Conservation (phyloP, 2,329 filamentous ascomycete species). For the Sporothrix schenckii region DNA sequence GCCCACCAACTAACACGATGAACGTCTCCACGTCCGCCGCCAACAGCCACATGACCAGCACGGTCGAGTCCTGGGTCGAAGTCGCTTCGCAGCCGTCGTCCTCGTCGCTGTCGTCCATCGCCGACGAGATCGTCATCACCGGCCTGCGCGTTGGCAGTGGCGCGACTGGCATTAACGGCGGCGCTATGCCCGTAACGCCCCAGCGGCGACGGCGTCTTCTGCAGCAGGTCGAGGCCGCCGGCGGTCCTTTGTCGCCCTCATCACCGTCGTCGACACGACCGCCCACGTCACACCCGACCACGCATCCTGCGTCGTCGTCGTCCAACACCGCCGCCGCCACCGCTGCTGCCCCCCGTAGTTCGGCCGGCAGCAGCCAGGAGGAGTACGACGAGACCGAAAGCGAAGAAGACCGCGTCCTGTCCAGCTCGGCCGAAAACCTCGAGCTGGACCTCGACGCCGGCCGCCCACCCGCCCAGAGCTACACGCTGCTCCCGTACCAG, state of each 20-base stretch:
- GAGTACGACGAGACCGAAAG: constrained; percentile 94
- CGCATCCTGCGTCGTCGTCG: not conserved
- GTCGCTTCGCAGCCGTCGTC: constrained; percentile 91
- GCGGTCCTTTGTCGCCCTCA: not conserved
- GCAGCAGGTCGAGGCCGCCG: constrained; percentile 40
- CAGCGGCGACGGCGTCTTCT: constrained; percentile 61
- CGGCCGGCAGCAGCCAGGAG: constrained; percentile 76
- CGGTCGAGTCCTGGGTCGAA: constrained; percentile 92
- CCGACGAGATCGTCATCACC: constrained; percentile 88
- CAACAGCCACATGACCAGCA: constrained; percentile 32
- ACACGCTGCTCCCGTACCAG: constrained; percentile 28
- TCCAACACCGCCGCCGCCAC: constrained; percentile 41
- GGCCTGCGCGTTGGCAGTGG: constrained; percentile 75
- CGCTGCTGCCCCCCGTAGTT: constrained; percentile 42
- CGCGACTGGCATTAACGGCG: constrained; percentile 48
- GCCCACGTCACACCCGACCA: constrained; percentile 8
- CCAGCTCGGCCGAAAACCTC: constrained; percentile 60
- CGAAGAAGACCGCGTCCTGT: constrained; percentile 73
- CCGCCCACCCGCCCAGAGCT: constrained; percentile 37
- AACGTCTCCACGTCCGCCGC: not conserved
- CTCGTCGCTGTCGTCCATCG: constrained; percentile 82
- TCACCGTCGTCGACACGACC: not conserved
- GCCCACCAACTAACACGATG: constrained; percentile 20
- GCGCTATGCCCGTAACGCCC: constrained; percentile 48
- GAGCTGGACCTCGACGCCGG: constrained; percentile 45